Evolutionary conservation across 768 basidiomycete species (phyloP), one percentile per base, ranked within the genome.

Genomic region (Fistulinella prunicolor): DNA sequence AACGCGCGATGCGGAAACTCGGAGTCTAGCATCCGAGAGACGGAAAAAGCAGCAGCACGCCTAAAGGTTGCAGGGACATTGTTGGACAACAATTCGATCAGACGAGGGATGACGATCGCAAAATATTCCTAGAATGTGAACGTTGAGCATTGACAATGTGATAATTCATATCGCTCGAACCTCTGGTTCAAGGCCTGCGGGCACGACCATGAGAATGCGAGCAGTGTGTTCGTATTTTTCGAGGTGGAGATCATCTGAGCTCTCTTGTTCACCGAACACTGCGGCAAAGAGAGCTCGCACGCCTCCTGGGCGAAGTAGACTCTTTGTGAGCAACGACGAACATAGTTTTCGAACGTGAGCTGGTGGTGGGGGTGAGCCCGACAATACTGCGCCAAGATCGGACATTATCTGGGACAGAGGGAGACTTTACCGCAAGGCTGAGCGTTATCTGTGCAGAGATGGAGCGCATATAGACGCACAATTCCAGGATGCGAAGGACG

Each of bases 181-280:
- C 69, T 82, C 70, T 13, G 77, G 62, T 8, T 71, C 65, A 65
- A 80, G 77, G 12, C 69, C 72, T 0, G 76, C 65, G 1, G 92
- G 91, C 12, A 84, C 72, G n/a, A 81, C 69, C 36, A 70, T 73
- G 41, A 96, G 61, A 17, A 89, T 74, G 6, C 70, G 73, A 17
- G 87, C 76, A 26, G 91, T 72, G 46, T 85, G 83, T 49, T 92
- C 85, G 23, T 93, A 72, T 60, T 86, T 89, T 50, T 86, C 80
- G 4, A 89, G 58, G 2, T 76, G 74, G 2, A 78, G 72, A 44
- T 82, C 79, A 4, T 79, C 80, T 0, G 65, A 61, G 3, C 51
- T 52, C 17, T 81, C 80, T 29, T 78, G 77, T 36, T 83, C 84
- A 2, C 83, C 81, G 44, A 92, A 83, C 1, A 90, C 70, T 9